Base-by-base conservation (phyloP, 371 early-diverging fungal species). In the Actinomortierella wolfii region DNA sequence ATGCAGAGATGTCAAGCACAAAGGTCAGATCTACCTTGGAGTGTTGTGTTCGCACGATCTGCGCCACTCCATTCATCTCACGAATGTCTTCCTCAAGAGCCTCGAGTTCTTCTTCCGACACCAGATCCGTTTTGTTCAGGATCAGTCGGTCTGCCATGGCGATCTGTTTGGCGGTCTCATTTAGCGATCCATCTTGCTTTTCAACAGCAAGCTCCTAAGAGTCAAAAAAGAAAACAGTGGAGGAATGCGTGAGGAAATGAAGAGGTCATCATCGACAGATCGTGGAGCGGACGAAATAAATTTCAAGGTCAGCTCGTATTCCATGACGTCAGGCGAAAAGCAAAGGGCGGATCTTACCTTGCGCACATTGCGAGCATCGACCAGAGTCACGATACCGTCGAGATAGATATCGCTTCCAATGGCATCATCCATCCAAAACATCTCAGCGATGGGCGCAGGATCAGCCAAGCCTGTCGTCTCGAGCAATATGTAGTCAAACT, bases 381-480 rank as follows among this genome's bases (percentile, higher is more conserved):
- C 96, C 44, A 98, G 76, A 3, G 97, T 94, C 3, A 97, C 85
- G 41, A 97, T 92, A 0, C 95, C 97, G 64, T 98, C 99, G 39
- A 98, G 78, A 56, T 93, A 91, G 25, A 98, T 83, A 4, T 93
- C 87, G 64, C 92, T 89, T 5, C 92, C 90, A 41, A 98, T 83
- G 14, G 90, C 93, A 67, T 96, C 97, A 64, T 98, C 98, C 44
- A 97, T 73, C 99, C 98, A 98, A 69, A 98, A 92, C 90, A 96
- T 96, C 23, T 91, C 85, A 3, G 94, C 96, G 56, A 98, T 97
- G 4, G 95, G 94, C 0, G 93, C 91, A 34, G 80, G 76, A 52
- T 79, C 79, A 7, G 80, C 78, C 54, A 79, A 52, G 8, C 85
- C 96, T 59, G 94, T 94, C 4, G 98, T 97, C 75, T 98, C 98